Base-by-base conservation (phyloP, 495 filamentous ascomycete species). In the Aspergillus panamensis region DNA sequence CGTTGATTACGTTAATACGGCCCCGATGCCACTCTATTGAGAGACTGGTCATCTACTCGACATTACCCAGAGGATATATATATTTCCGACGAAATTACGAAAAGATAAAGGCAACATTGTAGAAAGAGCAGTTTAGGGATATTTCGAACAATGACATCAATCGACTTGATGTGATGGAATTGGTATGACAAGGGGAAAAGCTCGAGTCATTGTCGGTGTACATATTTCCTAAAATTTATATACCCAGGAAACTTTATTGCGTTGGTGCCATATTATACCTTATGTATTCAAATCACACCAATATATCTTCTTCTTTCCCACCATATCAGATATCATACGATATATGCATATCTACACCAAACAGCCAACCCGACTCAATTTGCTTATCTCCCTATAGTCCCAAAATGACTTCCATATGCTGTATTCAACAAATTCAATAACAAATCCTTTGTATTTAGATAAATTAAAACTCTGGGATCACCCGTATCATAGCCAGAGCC, bases 1-100 rank as follows among this genome's bases (percentile, higher is more conserved):
- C 61, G 53, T 77, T n/a, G 72, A 77, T 60, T 77, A 74, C 64
- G 62, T 56, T 9, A 70, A 73, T 53, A 62, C 63, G 10, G 71
- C 49, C 6, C 39, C 19, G 2, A 64, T 64, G 58, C 62, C 62
- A 10, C 55, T 64, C 29, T 64, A 76, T 82, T 47, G 17, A 45
- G 7, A 5, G 19, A 45, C 9, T 40, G 16, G 12, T 40, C 35
- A 2, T 13, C 16, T 84, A 12, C 92, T 93, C 70, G 91, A 93
- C 70, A 8, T 16, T 13, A 12, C 35, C 35, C 25, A 25, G 25
- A 25, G 25, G 2, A 25, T 25, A 25, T 25, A 25, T 25, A 25
- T 5, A 25, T 45, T 19, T 45, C 9, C 7, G 42, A 45, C 19
- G 42, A 45, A 45, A 12, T 20, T 19, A 45, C 17, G 42, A 20